Conservation (phyloP, 2,329 filamentous ascomycete species). For the Pestalotiopsis sp. region DNA sequence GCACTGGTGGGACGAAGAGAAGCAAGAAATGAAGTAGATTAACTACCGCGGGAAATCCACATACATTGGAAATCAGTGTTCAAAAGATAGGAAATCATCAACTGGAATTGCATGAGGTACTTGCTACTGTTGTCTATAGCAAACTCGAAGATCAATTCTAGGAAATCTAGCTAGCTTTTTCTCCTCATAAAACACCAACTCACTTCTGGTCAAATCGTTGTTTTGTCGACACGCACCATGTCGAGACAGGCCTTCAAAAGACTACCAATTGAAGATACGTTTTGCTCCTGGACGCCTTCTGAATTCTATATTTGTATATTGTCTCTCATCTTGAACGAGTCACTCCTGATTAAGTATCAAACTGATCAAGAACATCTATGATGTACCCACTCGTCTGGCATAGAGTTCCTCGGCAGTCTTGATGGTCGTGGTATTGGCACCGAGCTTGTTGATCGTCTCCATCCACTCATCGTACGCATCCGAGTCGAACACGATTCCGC, state of each 20-base stretch:
- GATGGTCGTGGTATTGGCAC: conserved; percentile 87
- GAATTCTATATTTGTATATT: neutral
- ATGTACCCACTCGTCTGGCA: conserved; percentile 26
- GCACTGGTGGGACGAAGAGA: conserved; percentile 31
- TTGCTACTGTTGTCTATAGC: too few relatives aligned
- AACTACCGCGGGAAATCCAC: neutral
- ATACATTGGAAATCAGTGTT: neutral
- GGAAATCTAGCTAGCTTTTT: too few relatives aligned
- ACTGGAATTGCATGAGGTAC: neutral
- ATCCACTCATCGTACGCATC: conserved; percentile 90
- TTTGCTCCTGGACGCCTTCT: neutral
- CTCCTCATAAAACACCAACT: too few relatives aligned
- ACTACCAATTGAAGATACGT: neutral
- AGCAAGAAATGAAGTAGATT: conserved; percentile 26
- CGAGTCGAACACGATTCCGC: conserved; percentile 93
- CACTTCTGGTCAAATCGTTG: too few relatives aligned
- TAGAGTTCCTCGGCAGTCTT: conserved; percentile 76
- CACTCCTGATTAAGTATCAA: neutral
- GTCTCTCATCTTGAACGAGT: neutral
- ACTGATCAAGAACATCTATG: neutral
- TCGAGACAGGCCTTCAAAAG: neutral
- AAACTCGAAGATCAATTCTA: too few relatives aligned
- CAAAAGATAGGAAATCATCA: neutral
- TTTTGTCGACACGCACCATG: too few relatives aligned
- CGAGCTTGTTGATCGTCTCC: conserved; percentile 94